Evolutionary conservation across 108 stramenopile genomes (phyloP).

Genomic region (Conticribra guillardii): DNA sequence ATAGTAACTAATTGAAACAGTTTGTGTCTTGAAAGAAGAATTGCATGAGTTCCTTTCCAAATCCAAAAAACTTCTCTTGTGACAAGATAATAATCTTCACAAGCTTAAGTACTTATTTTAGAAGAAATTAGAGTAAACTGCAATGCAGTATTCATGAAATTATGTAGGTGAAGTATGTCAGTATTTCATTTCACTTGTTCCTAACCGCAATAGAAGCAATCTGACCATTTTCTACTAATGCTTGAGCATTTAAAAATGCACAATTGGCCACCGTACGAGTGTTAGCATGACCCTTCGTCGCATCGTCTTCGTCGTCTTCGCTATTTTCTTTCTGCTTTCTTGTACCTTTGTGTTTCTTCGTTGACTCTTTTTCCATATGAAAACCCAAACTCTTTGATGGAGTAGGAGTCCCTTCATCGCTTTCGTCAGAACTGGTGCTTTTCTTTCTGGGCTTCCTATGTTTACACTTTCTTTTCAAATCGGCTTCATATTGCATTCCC

Average conservation of each 20-base stretch:
- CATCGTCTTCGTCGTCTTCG: neutral
- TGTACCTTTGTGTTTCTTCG: neutral
- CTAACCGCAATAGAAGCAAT: neutral
- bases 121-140: too few species aligned
- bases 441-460: neutral
- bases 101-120: too few species aligned
- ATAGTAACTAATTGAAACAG: too few species aligned
- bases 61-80: too few species aligned
- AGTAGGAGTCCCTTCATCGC: too few species aligned
- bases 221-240: neutral
- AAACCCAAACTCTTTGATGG: neutral
- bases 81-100: too few species aligned
- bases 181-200: too few species aligned
- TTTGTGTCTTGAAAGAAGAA: too few species aligned
- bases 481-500: slow-evolving; percentile 6
- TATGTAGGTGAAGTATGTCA: neutral
- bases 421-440: neutral
- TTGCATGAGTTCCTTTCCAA: too few species aligned
- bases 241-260: neutral
- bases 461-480: neutral
- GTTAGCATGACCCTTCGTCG: neutral
- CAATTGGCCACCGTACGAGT: neutral
- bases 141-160: neutral
- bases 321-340: neutral
- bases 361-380: neutral